phyloP scores from a whole-genome alignment of 768 basidiomycete species.

The Tricholoma terreum region DNA sequence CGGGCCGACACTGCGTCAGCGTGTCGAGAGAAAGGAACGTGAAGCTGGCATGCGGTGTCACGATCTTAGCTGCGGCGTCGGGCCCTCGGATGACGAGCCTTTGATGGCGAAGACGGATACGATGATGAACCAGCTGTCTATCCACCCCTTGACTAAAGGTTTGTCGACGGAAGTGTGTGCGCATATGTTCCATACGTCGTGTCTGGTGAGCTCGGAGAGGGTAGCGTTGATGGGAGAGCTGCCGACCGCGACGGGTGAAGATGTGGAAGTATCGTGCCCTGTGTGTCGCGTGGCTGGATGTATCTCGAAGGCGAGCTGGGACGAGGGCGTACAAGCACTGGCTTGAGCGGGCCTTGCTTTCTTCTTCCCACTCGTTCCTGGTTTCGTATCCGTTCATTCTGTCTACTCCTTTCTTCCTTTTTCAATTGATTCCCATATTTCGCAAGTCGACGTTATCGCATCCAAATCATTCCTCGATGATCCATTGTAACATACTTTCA shows the following conservation, averaged over 20 bases:
- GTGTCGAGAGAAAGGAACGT: constrained; percentile 68
- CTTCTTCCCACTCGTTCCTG: not conserved
- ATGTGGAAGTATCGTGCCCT: constrained; percentile 72
- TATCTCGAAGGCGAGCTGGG: constrained; percentile 62
- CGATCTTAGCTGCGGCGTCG: constrained; percentile 71
- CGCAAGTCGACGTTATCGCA: not conserved
- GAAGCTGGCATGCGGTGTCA: constrained; percentile 71
- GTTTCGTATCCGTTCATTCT: not conserved
- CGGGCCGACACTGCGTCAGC: constrained; percentile 68
- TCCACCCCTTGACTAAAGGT: constrained; percentile 24
- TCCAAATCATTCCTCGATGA: not conserved
- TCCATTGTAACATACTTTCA: not conserved
- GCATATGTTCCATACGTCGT: constrained; percentile 71
- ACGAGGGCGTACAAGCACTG: constrained; percentile 35
- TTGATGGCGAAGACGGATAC: constrained; percentile 28
- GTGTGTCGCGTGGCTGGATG: constrained; percentile 65
- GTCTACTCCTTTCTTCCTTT: not conserved
- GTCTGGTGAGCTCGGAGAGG: constrained; percentile 66
- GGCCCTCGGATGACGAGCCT: constrained; percentile 73
- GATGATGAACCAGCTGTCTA: constrained; percentile 36
- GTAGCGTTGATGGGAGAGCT: constrained; percentile 61
- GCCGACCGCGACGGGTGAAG: constrained; percentile 33
- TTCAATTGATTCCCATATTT: not conserved
- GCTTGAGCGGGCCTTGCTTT: constrained; percentile 6
- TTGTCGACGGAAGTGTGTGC: constrained; percentile 34